Base-by-base conservation (phyloP, 129 eudicot species). In the Chrysanthemum lavandulifolium region DNA sequence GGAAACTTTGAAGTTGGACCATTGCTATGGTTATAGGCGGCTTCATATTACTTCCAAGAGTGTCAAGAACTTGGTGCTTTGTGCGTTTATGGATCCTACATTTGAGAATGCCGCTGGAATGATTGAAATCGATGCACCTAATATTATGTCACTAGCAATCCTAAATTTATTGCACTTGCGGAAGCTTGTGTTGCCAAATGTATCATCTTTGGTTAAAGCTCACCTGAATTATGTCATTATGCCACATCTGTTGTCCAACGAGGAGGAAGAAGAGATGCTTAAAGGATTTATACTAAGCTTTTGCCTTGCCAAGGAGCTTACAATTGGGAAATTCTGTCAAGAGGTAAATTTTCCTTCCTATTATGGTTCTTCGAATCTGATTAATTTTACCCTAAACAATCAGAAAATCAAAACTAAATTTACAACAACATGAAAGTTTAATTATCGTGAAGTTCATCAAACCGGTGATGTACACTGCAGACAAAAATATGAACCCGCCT, bases 161-260 rank as follows among this genome's bases (percentile, higher is more conserved):
- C 29, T 33, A 31, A 14, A 23, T 25, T 13, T 16, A 51, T 13
- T 68, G 75, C 6, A 6, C 16, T 50, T 68, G 40, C 19, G 64
- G 75, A 76, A 69, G 75, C 15, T 76, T 68, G 53, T 60, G 80
- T 69, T 76, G 56, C 6, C 31, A 50, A 33, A 76, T 50, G 75
- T 76, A 10, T 49, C 75, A 49, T 76, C 69, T 16, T 69, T 76
- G 51, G 70, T 76, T 5, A 47, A 60, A 49, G 80, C 75, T 60
- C 9, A 13, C 9, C 18, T 69, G 23, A 27, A 76, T 50, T 76
- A 69, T 69, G 2, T 9, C 5, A 68, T 18, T 19, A 1, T 57
- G 9, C 47, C 47, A 40, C 47, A 40, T 6, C 0, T 57, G 10
- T 5, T 58, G 9, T 40, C 47, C 47, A 6, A 40, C 1, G 12